Percentiles rank a stretch among this genome's conserved stretches.
phyloP scores from a whole-genome alignment of 2,329 filamentous ascomycete species.

The Cladosporium sp. region DNA sequence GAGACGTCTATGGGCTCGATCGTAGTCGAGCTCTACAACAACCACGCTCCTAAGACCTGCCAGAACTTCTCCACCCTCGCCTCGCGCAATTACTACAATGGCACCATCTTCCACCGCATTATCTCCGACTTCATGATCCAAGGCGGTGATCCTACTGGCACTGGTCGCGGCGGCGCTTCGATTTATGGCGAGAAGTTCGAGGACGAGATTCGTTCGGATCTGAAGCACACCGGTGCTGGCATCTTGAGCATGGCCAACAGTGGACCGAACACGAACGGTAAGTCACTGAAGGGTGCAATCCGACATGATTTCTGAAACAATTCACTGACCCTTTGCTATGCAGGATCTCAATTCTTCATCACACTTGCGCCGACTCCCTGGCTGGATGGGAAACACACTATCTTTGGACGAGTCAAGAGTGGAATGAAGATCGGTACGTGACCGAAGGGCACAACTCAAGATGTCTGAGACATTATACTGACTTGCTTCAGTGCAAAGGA shows the following conservation, averaged over 20 bases:
- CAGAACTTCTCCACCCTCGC: conserved; percentile 76
- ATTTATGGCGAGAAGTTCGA: conserved; percentile 95
- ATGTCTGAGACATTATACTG: background rate
- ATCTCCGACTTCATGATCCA: conserved; percentile 98
- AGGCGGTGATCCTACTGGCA: conserved; percentile 82
- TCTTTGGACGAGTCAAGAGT: conserved; percentile 86
- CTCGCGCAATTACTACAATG: conserved; percentile 83
- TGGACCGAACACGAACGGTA: conserved; percentile 82
- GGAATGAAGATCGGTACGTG: conserved; percentile 66
- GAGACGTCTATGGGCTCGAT: conserved; percentile 88
- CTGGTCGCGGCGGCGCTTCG: conserved; percentile 81
- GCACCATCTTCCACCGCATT: conserved; percentile 84
- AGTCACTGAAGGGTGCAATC: background rate
- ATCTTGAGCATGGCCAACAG: conserved; percentile 97
- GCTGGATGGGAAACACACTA: conserved; percentile 96
- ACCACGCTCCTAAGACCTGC: conserved; percentile 71
- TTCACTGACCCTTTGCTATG: background rate
- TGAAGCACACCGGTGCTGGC: conserved; percentile 92
- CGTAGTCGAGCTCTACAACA: conserved; percentile 83
- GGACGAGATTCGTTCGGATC: conserved; percentile 76
- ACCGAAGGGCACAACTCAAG: background rate
- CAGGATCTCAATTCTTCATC: conserved; percentile 88
- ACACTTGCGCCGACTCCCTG: conserved; percentile 92
- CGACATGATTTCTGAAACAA: background rate
- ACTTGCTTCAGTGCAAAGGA: conserved; percentile 63